Evolutionary conservation across 768 basidiomycete species (phyloP), one percentile per base, ranked within the genome.

Genomic region (Agrocybe praecox): DNA sequence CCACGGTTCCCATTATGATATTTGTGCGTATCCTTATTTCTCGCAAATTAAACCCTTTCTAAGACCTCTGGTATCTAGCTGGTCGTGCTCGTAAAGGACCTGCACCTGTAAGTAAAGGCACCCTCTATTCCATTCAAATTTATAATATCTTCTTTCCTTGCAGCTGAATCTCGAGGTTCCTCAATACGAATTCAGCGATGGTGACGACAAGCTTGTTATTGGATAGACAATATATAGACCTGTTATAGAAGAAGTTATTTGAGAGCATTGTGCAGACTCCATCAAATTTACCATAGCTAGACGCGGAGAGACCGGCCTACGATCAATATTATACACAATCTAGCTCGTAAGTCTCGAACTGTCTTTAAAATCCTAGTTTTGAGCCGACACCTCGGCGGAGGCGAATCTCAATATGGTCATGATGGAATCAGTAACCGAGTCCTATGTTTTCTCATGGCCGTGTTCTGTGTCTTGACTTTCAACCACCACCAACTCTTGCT

Each of bases 1-100:
- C 81, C 96, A 98, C 74, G 97, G 96, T 70, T 98, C 96, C 52
- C 96, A 99, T 70, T 96, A 95, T 68, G 95, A 98, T 74, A 97
- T 97, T 57, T 96, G 90, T 92, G 65, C 59, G 90, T 61, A 33
- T 23, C n/a, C 49, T 52, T 47, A 26, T 23, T 55, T 52, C 36
- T 34, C 17, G 40, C n/a, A 43, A 40, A 49, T 11, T 45, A 6
- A 14, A 6, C 24, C 22, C 19, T 40, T 17, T 36, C 45, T 59
- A 5, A 53, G 47, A 52, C 10, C 49, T 53, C 43, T 62, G 55
- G 54, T 23, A 58, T 15, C 61, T n/a, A 94, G 92, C 95, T 69
- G 96, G 96, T 61, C 94, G 96, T 73, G 87, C 89, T 66, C 90
- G 96, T 72, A 93, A 95, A 72, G 96, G 96, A 45, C 96, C 96